Evolutionary conservation across 1,139 yeast genomes (phyloP).

Genomic region (Sporopachydermia cereana): DNA sequence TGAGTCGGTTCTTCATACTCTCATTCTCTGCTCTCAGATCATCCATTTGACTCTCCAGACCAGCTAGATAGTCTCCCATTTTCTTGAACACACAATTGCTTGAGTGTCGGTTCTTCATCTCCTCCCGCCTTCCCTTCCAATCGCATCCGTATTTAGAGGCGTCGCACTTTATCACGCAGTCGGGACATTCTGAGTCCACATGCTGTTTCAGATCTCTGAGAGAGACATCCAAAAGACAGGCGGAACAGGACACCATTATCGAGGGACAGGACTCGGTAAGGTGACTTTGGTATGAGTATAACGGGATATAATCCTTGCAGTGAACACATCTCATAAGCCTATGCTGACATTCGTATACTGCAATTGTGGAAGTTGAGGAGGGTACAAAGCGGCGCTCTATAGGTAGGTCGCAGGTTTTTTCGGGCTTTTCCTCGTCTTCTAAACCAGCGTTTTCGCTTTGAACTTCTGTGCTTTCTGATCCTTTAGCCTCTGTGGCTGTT

Average conservation of each 20-base stretch:
- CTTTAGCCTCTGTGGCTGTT: slow-evolving; percentile 14
- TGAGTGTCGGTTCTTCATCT: slow-evolving; percentile 22
- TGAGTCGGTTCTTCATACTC: slow-evolving; percentile 22
- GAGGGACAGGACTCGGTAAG: slow-evolving; percentile 28
- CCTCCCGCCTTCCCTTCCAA: slow-evolving; percentile 29
- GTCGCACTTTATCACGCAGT: slow-evolving; percentile 24
- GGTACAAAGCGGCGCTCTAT: slow-evolving; percentile 9
- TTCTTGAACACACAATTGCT: slow-evolving; percentile 25
- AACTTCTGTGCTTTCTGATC: neutral
- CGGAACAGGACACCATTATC: slow-evolving; percentile 25
- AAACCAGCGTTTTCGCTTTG: no score
- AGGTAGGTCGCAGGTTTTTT: neutral
- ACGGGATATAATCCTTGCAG: slow-evolving; percentile 29
- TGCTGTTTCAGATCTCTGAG: slow-evolving; percentile 21
- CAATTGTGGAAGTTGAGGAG: slow-evolving; percentile 3
- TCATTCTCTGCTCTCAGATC: slow-evolving; percentile 27
- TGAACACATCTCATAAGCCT: slow-evolving; percentile 24
- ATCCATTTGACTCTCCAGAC: slow-evolving; percentile 23
- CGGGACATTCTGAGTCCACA: slow-evolving; percentile 22
- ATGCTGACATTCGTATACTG: slow-evolving; percentile 6
- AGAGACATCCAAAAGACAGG: slow-evolving; percentile 23
- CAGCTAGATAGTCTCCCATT: slow-evolving; percentile 23
- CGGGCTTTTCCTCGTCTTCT: neutral
- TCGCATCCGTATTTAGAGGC: slow-evolving; percentile 28
- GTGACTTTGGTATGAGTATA: slow-evolving; percentile 24